Evolutionary conservation across 495 filamentous ascomycete genomes (phyloP), one percentile per base, ranked within the genome.

Genomic region (Penicillium bovifimosum): DNA sequence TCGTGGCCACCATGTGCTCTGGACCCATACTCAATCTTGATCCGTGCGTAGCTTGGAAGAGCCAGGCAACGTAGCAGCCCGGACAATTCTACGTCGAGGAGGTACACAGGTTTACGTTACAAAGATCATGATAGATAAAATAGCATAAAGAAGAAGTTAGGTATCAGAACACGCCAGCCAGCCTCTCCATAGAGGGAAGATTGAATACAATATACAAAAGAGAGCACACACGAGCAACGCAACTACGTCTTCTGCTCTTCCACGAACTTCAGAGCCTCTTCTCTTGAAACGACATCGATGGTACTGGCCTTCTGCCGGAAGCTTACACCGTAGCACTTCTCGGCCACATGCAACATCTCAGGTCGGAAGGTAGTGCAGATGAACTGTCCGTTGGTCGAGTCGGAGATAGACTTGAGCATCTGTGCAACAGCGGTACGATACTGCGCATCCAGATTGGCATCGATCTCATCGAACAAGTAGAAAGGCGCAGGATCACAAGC

Each of bases 391-490:
- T 71, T 75, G 9, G 73, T 76, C 27, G 71, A 66, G 50, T 75
- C 76, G 9, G 88, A 88, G 56, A 92, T 88, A 35, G 84, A 83
- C 59, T 88, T 74, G 14, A 98, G 77, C 77, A 96, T 88, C 54
- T 86, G 78, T 5, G 93, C 93, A 18, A 96, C 91, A 1, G 92
- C 91, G 3, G 91, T 96, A 33, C 93, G 83, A 75, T 98, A 98
- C 71, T 96, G 93, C 7, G 91, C 91, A 69, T 99, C 93, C 17
- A 99, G 81, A 66, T 97, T 97, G 64, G 93, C 93, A 67, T 99
- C 93, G 62, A 99, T 96, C 73, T 99, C 93, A 66, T 99, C 93
- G 56, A 99, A 99, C 55, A 99, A 88, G 70, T 97, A 96, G 75
- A 99, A 97, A 10, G 93, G 93, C 14, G 91, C 92, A 6, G 95